Evolutionary conservation across 768 basidiomycete species (phyloP).

Genomic region (Trametes coccinea): DNA sequence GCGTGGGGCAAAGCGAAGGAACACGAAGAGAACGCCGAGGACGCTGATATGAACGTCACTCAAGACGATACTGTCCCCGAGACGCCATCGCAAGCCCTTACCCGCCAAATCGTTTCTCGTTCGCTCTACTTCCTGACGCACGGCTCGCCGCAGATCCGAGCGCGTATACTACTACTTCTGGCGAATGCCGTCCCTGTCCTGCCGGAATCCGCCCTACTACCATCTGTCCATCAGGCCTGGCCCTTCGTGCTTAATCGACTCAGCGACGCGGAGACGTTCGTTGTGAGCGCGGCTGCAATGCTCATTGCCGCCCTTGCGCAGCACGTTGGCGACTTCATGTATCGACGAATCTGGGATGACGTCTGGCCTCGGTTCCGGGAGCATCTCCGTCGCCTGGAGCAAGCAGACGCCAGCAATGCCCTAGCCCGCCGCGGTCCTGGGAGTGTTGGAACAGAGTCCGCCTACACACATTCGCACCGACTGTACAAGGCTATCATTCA

Average conservation of each 20-base stretch:
- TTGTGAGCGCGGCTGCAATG: conserved; percentile 72
- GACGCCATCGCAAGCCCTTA: conserved; percentile 73
- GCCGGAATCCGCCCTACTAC: conserved; percentile 73
- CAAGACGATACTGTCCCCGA: conserved; percentile 44
- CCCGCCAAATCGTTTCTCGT: conserved; percentile 83
- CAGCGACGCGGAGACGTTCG: conserved; percentile 69
- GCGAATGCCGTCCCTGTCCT: conserved; percentile 72
- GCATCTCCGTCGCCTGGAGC: conserved; percentile 60
- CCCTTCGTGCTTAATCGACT: conserved; percentile 90
- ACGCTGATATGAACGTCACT: conserved; percentile 24
- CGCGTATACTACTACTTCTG: conserved; percentile 77
- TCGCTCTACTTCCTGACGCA: conserved; percentile 92
- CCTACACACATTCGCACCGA: conserved; percentile 80
- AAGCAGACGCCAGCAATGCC: conserved; percentile 66
- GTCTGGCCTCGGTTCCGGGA: conserved; percentile 82
- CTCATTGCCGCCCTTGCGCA: conserved; percentile 71
- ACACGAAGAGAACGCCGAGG: conserved; percentile 26
- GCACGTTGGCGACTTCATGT: conserved; percentile 85
- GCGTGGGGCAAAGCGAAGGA: conserved; percentile 51
- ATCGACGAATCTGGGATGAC: conserved; percentile 82
- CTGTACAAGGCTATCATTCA: conserved; percentile 74
- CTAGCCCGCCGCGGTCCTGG: conserved; percentile 55
- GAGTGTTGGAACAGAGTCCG: conserved; percentile 61
- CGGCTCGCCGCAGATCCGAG: conserved; percentile 80
- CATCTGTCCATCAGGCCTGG: conserved; percentile 88